These are phyloP conservation scores for Pisolithus albus DNA, from an alignment of 768 basidiomycete species.

Conservation along the genomic window DNA sequence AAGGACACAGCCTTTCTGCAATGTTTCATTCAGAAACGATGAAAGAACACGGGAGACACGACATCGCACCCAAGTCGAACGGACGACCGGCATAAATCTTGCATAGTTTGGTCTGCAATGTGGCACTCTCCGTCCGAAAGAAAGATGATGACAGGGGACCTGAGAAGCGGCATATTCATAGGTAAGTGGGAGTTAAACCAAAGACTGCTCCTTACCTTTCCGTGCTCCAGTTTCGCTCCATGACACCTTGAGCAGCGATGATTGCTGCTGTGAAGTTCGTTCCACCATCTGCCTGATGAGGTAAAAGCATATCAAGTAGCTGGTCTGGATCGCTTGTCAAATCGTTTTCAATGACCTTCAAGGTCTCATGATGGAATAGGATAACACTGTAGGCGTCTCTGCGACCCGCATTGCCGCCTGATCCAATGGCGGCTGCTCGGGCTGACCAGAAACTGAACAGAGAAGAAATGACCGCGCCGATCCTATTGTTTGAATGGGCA, in stretches of 20 bases:
- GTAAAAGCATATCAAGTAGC: constrained; percentile 32
- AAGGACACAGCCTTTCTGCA: constrained; percentile 43
- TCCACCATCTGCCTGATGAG: constrained; percentile 23
- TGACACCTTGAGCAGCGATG: constrained; percentile 22
- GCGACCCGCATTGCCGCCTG: constrained; percentile 10
- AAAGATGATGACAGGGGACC: constrained; percentile 2
- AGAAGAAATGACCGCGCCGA: constrained; percentile 48
- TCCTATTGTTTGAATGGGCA: constrained; percentile 32
- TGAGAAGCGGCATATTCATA: not conserved
- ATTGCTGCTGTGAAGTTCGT: constrained; percentile 39
- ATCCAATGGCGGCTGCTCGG: constrained; percentile 35
- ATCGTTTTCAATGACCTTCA: constrained; percentile 32
- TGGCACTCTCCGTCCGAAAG: constrained; percentile 29
- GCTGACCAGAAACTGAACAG: constrained; percentile 47
- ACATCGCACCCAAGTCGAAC: constrained; percentile 33
- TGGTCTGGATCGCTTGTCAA: constrained; percentile 34
- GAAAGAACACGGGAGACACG: not conserved
- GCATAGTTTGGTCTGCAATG: constrained; percentile 28
- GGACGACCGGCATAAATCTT: constrained; percentile 32
- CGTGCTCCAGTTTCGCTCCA: constrained; percentile 39
- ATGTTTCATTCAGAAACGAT: not conserved
- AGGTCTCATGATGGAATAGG: constrained; percentile 30
- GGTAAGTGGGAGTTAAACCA: too few relatives aligned
- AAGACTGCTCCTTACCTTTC: constrained; percentile 28
- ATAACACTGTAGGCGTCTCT: constrained; percentile 41